These are phyloP conservation scores for Teunomyces kruisii DNA, from an alignment of 805 yeast species.

Conservation along the genomic window DNA sequence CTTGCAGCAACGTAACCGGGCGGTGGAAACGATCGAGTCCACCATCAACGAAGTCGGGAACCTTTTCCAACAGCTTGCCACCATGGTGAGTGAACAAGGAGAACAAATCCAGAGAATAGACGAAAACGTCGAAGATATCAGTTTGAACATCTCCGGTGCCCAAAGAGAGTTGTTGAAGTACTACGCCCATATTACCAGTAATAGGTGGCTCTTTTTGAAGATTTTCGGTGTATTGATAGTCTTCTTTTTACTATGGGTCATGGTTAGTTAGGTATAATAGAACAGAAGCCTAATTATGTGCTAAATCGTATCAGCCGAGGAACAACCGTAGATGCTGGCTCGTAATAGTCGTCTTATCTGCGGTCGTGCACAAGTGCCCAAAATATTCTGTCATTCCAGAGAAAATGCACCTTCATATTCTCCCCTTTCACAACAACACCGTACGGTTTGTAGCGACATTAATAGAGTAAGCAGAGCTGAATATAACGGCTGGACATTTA, in stretches of 20 bases:
- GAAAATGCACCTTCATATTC: not conserved
- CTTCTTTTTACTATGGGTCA: slow-evolving; percentile 75
- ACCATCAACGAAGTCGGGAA: slow-evolving; percentile 97
- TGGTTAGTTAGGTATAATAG: slow-evolving; percentile 53
- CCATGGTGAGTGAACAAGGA: slow-evolving; percentile 97
- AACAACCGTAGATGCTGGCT: not conserved
- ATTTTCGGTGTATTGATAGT: slow-evolving; percentile 83
- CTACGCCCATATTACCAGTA: slow-evolving; percentile 81
- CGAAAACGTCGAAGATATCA: slow-evolving; percentile 90
- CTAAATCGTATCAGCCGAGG: not conserved
- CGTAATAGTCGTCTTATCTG: not conserved
- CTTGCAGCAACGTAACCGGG: slow-evolving; percentile 78
- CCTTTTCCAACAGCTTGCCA: slow-evolving; percentile 89
- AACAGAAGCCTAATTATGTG: not conserved
- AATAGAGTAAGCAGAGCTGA: not conserved
- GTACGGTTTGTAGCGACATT: not conserved
- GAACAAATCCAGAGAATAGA: slow-evolving; percentile 95
- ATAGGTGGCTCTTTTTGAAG: slow-evolving; percentile 88
- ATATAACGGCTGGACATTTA: not conserved
- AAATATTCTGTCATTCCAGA: slow-evolving; percentile 2
- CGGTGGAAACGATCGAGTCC: slow-evolving; percentile 95
- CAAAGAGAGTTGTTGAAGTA: slow-evolving; percentile 91
- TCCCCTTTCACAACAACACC: not conserved
- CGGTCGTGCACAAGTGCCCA: slow-evolving; percentile 2
- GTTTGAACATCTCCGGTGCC: slow-evolving; percentile 87